Evolutionary conservation across 257 asterid species (phyloP), one percentile per base, ranked within the genome.

Genomic region (Nicotiana obtusifolia): DNA sequence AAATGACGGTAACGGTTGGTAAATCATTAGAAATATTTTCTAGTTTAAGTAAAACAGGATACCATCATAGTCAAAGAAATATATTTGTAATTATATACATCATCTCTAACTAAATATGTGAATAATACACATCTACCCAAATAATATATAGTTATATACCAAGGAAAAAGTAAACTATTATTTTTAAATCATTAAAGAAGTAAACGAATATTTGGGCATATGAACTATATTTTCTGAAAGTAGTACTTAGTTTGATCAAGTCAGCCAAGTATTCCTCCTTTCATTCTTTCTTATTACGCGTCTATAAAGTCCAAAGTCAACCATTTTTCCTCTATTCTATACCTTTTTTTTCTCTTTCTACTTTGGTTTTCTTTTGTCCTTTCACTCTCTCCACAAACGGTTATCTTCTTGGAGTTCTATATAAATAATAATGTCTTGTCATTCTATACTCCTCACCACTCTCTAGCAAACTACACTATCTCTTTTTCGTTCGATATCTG

Each of bases 281-380:
- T 9, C 52, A 0, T 37, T 76, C 24, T 10, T 62, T n/a, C 73
- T 57, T 4, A 67, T 57, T 4, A 67, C 81, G 78, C 83, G 84
- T 22, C 71, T 52, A 10, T 1, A 19, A 80, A 81, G 86, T 86
- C 88, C 77, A 81, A 59, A 83, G 85, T 76, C 86, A 41, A 65
- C 78, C 28, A 17, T 26, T 61, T 16, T 16, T 0, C 15, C 61
- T 10, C 13, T 5, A 57, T 73, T 14, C 1, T 24, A 8, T 35
- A 10, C 13, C 0, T 0, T 37, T 82, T n/a, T 68, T 68, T 5
- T 71, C 47, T 7, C 22, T 44, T 13, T 13, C 5, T 52, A 4
- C 0, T 16, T 57, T 57, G 11, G 9, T 47, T 24, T 64, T 2
- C 0, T 3, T 60, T 73, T 7, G 2, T 15, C 41, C 41, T 35